Evolutionary conservation across 352 stramenopile genomes (phyloP).

Genomic region (Halophytophthora batemanensis): DNA sequence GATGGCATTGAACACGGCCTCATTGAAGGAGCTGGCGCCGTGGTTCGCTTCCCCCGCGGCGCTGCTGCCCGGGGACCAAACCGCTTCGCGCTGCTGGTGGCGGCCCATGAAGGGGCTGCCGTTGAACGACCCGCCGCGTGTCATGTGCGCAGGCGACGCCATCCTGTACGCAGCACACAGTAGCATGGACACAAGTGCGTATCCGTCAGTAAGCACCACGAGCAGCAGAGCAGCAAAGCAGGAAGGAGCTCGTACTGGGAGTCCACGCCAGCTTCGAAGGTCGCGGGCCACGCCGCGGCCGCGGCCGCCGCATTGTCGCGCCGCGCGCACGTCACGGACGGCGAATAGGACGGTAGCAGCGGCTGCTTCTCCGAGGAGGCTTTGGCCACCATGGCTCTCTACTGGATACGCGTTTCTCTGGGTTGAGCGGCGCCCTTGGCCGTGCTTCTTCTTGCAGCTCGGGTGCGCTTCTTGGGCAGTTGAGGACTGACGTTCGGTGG

Average conservation of each 20-base stretch:
- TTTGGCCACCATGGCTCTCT: neutral
- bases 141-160: slow-evolving; percentile 48
- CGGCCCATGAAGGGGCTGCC: slow-evolving; percentile 44
- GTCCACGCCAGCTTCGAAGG: slow-evolving; percentile 70
- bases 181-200: neutral
- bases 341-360: slow-evolving; percentile 66
- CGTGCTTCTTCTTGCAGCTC: no score
- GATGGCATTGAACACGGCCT: slow-evolving; percentile 81
- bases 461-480: no score
- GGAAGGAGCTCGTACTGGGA: slow-evolving; percentile 24
- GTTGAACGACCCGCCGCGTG: slow-evolving; percentile 16
- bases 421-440: no score
- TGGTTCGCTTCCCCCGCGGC: slow-evolving; percentile 11
- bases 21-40: slow-evolving; percentile 68
- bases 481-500: no score
- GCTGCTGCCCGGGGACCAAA: slow-evolving; percentile 20
- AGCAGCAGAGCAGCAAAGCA: neutral
- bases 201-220: neutral
- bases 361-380: slow-evolving; percentile 20
- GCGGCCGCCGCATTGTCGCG: slow-evolving; percentile 26
- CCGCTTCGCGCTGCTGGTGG: slow-evolving; percentile 21
- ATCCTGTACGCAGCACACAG: slow-evolving; percentile 24
- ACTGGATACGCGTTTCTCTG: neutral
- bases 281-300: slow-evolving; percentile 55
- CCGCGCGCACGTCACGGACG: slow-evolving; percentile 37